Percentiles rank a stretch among this genome's conserved stretches.
Evolutionary conservation across 805 yeast genomes (phyloP).

Genomic region (Candida sphagnicola): DNA sequence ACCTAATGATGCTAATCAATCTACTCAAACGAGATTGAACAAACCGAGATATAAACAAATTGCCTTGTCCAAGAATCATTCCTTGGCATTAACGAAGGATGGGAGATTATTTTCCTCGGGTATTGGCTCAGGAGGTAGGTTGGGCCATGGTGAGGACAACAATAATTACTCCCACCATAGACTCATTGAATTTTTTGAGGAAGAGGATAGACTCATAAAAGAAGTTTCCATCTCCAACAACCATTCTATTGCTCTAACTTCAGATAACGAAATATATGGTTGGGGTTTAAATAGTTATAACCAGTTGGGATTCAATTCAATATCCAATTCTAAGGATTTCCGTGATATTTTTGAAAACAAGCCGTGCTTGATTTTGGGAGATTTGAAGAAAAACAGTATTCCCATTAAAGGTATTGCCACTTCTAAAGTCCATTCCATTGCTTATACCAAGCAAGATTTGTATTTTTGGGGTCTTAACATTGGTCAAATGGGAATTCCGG

Average conservation of each 20-base stretch:
- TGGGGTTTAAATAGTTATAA: conserved; percentile 76
- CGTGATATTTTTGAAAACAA: conserved; percentile 26
- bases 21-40: conserved; percentile 12
- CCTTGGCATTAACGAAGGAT: conserved; percentile 54
- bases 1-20: conserved; percentile 6
- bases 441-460: conserved; percentile 45
- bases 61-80: conserved; percentile 61
- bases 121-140: conserved; percentile 63
- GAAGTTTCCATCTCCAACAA: conserved; percentile 56
- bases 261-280: conserved; percentile 51
- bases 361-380: conserved; percentile 44
- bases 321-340: conserved; percentile 15
- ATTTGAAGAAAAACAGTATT: conserved; percentile 29
- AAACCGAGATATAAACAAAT: conserved; percentile 47
- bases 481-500: conserved; percentile 71
- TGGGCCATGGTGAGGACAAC: conserved; percentile 52
- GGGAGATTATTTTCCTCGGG: conserved; percentile 62
- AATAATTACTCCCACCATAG: conserved; percentile 41
- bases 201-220: conserved; percentile 16
- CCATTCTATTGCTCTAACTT: conserved; percentile 60
- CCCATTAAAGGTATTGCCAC: conserved; percentile 47
- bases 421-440: conserved; percentile 68
- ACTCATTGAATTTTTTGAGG: conserved; percentile 33
- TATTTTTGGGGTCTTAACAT: conserved; percentile 75
- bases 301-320: conserved; percentile 55